Evolutionary conservation across 495 filamentous ascomycete genomes (phyloP).

Genomic region (Hypoxylon trugodes): DNA sequence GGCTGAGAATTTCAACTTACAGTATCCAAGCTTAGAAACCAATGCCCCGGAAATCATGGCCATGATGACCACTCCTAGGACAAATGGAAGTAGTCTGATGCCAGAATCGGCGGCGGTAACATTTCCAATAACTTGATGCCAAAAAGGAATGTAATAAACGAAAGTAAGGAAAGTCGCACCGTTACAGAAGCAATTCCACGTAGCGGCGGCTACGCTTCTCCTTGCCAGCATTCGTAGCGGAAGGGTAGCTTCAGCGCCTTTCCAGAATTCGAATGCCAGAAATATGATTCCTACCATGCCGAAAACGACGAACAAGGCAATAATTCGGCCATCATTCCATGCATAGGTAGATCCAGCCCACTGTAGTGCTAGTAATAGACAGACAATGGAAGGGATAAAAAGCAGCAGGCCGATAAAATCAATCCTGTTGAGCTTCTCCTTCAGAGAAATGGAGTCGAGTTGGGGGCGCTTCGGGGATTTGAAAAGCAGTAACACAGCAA

Average conservation of each 20-base stretch:
- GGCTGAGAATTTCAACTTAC: not conserved
- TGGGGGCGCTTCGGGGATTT: not conserved
- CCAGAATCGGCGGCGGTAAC: not conserved
- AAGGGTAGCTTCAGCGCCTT: not conserved
- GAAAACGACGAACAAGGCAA: conserved; percentile 64
- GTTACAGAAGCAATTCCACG: not conserved
- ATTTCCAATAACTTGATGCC: not conserved
- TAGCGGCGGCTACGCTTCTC: not conserved
- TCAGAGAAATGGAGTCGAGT: not conserved
- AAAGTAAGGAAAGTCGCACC: not conserved
- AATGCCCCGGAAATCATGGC: not conserved
- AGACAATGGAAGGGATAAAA: conserved; percentile 61
- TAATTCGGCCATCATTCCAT: conserved; percentile 62
- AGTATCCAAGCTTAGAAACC: not conserved
- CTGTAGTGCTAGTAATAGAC: conserved; percentile 65
- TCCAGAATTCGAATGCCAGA: not conserved
- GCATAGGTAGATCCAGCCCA: conserved; percentile 67
- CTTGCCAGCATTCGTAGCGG: not conserved
- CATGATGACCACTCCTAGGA: not conserved
- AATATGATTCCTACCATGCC: not conserved
- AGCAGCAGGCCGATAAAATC: conserved; percentile 54
- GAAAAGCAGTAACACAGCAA: not conserved
- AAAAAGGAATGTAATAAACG: not conserved
- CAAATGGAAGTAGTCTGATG: not conserved
- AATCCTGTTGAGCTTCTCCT: conserved; percentile 43